Evolutionary conservation across 2,329 filamentous ascomycete genomes (phyloP), one percentile per base, ranked within the genome.

Genomic region (Colletotrichum tabaci): DNA sequence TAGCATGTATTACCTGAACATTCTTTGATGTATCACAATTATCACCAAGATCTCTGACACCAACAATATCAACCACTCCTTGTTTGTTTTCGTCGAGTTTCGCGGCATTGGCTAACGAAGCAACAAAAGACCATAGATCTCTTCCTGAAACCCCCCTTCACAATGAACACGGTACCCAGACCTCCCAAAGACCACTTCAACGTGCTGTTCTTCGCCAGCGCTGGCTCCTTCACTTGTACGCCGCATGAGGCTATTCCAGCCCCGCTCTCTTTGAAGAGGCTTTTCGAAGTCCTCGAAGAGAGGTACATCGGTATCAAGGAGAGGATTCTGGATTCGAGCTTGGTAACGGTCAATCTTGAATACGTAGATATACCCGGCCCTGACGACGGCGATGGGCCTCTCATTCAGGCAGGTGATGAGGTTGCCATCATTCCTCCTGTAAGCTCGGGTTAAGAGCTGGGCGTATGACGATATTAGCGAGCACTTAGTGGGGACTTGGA

Each of bases 381-480:
- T 7, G 77, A 78, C 8, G 83, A 82, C 21, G 77, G 77, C 18
- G 77, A 79, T 10, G 83, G 83, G 18, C 75, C 85, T 35, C 79
- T 89, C 67, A 92, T 97, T 68, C 82, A 90, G 62, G 89, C 90
- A 73, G 93, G 92, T 38, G 94, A 97, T 78, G 94, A 97, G 83
- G 93, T 97, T 66, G 94, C 93, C 52, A 92, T 97, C 46, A 96
- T 97, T 68, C 94, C 94, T 44, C 94, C 94, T 12, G 94, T 97
- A 75, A 97, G 94, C 85, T 95, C 94, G 47, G 94, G 94, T 5
- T 96, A 81, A 87, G 23, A 30, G 18, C 7, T 18, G 40, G 42
- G 18, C 12, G 9, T 10, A 40, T n/a, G 4, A 38, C 10, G 21
- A 8, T 47, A 35, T 44, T 23, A 60, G 8, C 23, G n/a, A 66